Base-by-base conservation (phyloP, 352 stramenopile genomes). In the Paralagenidium karlingii region DNA sequence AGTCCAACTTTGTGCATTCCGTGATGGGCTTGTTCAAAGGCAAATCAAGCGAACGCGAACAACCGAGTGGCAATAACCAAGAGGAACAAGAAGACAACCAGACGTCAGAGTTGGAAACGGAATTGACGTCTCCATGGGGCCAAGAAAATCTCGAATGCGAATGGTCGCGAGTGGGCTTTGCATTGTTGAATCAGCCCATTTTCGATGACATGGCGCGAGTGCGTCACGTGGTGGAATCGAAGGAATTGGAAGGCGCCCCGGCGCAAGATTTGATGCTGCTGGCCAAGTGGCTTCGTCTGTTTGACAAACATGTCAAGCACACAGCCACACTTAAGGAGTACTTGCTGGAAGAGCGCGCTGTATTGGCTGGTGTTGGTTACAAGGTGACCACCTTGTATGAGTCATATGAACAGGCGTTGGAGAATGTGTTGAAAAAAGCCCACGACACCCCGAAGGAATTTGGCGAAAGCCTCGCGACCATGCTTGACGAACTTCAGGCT, bases 291-390 rank as follows among this genome's bases (percentile, higher is more conserved):
- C 59, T 83, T 21, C 60, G 58, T 24, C 49, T 51, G 39, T 80
- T 83, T 40, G 64, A 79, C 44, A 54, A 78, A 32, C 66, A 79
- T 40, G 57, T 82, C 18, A 55, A 68, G 15, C 50, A 65, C 38
- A 62, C 82, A 6, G 43, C 68, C 33, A 73, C 51, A 7, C 43
- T 86, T 2, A 86, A 86, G 49, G 63, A 82, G 39, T 74, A 75
- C 29, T 22, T 86, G 15, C 54, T 82, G 15, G 66, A 82, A 39
- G 68, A 82, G 43, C 63, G 68, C 34, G 67, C 63, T 20, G 40
- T 77, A 7, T 48, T 82, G 36, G 63, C 60, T 3, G 53, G 60
- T 8, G 65, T 82, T 15, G 66, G 58, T 0, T 67, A 78, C 52
- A 77, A 68, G 30, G 60, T 86, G 9, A 68, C 60, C 13, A 83